Evolutionary conservation across 306 rosid genomes (phyloP), one percentile per base, ranked within the genome.

Genomic region (Mimosa bimucronata): DNA sequence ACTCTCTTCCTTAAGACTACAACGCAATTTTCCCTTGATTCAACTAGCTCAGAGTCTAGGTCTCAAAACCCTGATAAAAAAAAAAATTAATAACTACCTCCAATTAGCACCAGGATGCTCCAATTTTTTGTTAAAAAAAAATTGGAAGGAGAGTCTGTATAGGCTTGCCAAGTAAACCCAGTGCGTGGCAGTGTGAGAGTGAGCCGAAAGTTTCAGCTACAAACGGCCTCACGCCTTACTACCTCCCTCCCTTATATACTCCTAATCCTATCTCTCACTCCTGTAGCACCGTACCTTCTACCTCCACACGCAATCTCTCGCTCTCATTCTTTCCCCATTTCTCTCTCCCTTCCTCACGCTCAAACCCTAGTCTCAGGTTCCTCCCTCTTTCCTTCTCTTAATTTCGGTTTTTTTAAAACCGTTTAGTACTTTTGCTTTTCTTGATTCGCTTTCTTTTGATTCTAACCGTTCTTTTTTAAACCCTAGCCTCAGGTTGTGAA

Each of bases 331-430:
- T 16, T 16, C 9, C 21, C 55, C 0, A 1, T 26, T 19, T 0
- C n/a, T n/a, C n/a, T n/a, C n/a, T n/a, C n/a, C n/a, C n/a, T n/a
- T n/a, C n/a, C n/a, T n/a, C n/a, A n/a, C 67, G 48, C 77, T 66
- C 74, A 69, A 82, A 71, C 77, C 80, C 80, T 67, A 38, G 11
- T 2, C 13, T 1, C 30, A 82, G 85, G 85, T 82, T 15, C 0
- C 29, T 82, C n/a, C 6, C 45, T 11, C 4, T 52, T 72, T 16
- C 25, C 28, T 16, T 16, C 34, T 19, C 16, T 19, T 1, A 13
- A 52, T 52, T 52, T 68, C 11, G 9, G 10, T 50, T 9, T 29
- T 18, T 4, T 19, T n/a, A n/a, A n/a, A n/a, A 9, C 53, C 16
- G 55, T 48, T 1, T 50, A n/a, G n/a, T 46, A 29, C 29, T 50